Conservation (phyloP, 2,329 filamentous ascomycete species). For the Paradendryphiella salina region DNA sequence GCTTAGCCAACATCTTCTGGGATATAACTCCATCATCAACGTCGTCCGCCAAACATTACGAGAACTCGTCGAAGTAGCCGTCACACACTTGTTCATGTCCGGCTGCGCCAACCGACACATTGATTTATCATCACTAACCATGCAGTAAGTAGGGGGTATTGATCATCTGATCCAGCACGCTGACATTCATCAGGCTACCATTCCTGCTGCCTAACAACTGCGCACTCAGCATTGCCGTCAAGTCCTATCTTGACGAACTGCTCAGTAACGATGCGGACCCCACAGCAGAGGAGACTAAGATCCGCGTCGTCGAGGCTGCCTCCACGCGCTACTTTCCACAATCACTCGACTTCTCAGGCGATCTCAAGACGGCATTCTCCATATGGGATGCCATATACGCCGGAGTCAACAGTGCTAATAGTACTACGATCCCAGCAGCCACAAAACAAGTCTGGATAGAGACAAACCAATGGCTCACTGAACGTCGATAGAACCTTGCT, state of each 20-base stretch:
- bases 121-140: conserved; percentile 65
- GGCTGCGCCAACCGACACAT: conserved; percentile 73
- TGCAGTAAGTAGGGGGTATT: conserved; percentile 61
- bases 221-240: conserved; percentile 75
- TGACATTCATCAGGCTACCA: conserved; percentile 54
- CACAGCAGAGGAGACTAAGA: conserved; percentile 54
- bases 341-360: conserved; percentile 60
- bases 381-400: conserved; percentile 68
- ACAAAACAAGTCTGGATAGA: conserved; percentile 61
- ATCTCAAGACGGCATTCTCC: conserved; percentile 63
- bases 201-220: conserved; percentile 73
- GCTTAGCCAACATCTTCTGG: conserved; percentile 83
- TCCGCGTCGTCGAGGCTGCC: conserved; percentile 56
- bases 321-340: conserved; percentile 64
- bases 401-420: conserved; percentile 59
- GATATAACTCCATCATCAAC: conserved; percentile 80
- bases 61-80: conserved; percentile 80
- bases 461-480: conserved; percentile 61
- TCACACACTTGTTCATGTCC: conserved; percentile 78
- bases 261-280: conserved; percentile 59
- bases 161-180: conserved; percentile 32
- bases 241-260: conserved; percentile 76
- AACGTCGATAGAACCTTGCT: conserved; percentile 28
- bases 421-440: conserved; percentile 46
- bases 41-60: conserved; percentile 78